These are phyloP conservation scores for Pichia deserticola DNA, from an alignment of 805 yeast genomes.

Conservation along the genomic window DNA sequence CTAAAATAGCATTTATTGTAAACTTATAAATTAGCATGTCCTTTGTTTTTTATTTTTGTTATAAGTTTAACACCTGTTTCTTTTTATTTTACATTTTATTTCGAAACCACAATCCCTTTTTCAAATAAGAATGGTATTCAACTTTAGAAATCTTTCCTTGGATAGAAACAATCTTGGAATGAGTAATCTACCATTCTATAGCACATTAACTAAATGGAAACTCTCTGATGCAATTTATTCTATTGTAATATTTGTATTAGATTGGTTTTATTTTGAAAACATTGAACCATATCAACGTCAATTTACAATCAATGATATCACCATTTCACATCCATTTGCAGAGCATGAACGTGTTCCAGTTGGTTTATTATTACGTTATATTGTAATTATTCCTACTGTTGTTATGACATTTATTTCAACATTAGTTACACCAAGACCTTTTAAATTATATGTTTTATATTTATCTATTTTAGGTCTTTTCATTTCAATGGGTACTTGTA, in stretches of 20 bases:
- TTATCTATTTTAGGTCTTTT: slow-evolving; percentile 60
- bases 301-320: slow-evolving; percentile 65
- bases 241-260: slow-evolving; percentile 15
- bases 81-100: no score
- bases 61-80: no score
- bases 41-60: no score
- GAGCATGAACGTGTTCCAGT: slow-evolving; percentile 63
- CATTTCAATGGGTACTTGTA: slow-evolving; percentile 51
- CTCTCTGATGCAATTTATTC: slow-evolving; percentile 21
- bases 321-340: slow-evolving; percentile 78
- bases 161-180: slow-evolving; percentile 26
- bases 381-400: slow-evolving; percentile 43
- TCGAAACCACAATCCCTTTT: no score
- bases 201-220: slow-evolving; percentile 20
- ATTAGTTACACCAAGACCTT: slow-evolving; percentile 39
- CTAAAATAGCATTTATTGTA: no score
- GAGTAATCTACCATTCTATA: slow-evolving; percentile 15
- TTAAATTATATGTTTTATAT: slow-evolving; percentile 53
- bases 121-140: slow-evolving; percentile 6
- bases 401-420: slow-evolving; percentile 28
- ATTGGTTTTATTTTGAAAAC: slow-evolving; percentile 20
- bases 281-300: slow-evolving; percentile 68
- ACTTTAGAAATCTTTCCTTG: slow-evolving; percentile 14
- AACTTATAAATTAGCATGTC: no score
- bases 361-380: slow-evolving; percentile 43